These are phyloP conservation scores for Galeopsis tetrahit DNA, from an alignment of 257 asterid genomes.

Conservation along the genomic window DNA sequence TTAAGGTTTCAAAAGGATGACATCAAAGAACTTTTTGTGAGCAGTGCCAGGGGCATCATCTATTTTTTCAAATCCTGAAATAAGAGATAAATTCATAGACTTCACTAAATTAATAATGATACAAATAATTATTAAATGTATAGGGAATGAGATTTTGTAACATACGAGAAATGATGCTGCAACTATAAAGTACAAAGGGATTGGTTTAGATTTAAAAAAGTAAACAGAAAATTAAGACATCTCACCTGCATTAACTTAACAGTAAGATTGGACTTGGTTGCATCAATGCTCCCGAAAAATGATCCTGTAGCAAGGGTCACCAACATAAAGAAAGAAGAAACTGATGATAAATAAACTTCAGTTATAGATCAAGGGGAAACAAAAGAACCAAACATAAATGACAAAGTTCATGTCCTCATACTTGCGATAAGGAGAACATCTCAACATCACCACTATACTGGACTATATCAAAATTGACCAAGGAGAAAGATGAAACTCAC, in stretches of 20 bases:
- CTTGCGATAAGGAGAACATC: neutral
- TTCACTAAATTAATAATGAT: neutral
- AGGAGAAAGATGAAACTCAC: conserved; percentile 49
- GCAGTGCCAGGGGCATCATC: neutral
- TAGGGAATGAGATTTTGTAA: neutral
- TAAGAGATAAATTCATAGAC: neutral
- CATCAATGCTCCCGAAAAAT: conserved; percentile 73
- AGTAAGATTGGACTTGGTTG: conserved; percentile 69
- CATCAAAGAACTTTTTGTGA: neutral
- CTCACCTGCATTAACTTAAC: conserved; percentile 95
- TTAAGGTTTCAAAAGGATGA: neutral
- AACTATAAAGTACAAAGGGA: neutral
- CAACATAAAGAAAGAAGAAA: conserved; percentile 26
- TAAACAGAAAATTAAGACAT: conserved; percentile 26
- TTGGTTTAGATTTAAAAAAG: conserved; percentile 1
- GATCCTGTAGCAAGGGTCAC: conserved; percentile 61
- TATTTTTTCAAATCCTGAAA: neutral
- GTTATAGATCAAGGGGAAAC: neutral
- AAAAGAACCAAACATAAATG: neutral
- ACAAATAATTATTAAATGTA: neutral
- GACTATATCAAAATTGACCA: conserved; percentile 10
- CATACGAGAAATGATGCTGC: conserved; percentile 2
- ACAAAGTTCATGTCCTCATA: neutral
- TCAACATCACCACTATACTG: conserved; percentile 2
- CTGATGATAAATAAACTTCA: neutral